Conservation (phyloP, 2,329 filamentous ascomycete species). For the Sphaerostilbella broomeana region DNA sequence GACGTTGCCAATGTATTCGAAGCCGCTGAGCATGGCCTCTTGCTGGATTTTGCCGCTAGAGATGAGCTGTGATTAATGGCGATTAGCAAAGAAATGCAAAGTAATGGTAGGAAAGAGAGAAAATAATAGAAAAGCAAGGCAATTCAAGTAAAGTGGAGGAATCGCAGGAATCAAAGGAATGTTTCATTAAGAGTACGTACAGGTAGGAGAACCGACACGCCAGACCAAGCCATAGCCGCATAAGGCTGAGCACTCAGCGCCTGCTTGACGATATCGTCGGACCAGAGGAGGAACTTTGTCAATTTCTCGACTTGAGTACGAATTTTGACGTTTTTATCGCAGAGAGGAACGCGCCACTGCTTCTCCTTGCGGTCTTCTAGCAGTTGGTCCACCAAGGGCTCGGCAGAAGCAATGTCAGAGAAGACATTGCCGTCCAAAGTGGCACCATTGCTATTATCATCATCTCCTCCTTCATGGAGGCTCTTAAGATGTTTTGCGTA, state of each 20-base stretch:
- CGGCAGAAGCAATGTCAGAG: too few relatives aligned
- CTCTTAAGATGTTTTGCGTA: too few relatives aligned
- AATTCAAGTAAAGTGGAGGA: too few relatives aligned
- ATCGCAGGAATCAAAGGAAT: too few relatives aligned
- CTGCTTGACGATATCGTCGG: slow-evolving; percentile 17
- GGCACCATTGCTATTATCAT: too few relatives aligned
- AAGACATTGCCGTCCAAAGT: too few relatives aligned
- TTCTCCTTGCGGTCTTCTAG: slow-evolving; percentile 13
- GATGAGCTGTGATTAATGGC: slow-evolving; percentile 10
- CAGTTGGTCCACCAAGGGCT: slow-evolving; percentile 7
- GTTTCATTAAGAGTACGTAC: slow-evolving; percentile 15
- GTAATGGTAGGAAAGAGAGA: too few relatives aligned
- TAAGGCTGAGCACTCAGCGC: slow-evolving; percentile 20
- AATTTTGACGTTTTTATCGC: slow-evolving; percentile 16
- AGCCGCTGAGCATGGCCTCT: slow-evolving; percentile 19
- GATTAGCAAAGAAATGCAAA: neutral
- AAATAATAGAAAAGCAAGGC: too few relatives aligned
- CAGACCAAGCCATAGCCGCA: slow-evolving; percentile 22
- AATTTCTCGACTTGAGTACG: slow-evolving; percentile 18
- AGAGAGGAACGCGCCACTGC: slow-evolving; percentile 18
- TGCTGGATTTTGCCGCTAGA: slow-evolving; percentile 14
- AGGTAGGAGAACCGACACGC: slow-evolving; percentile 18
- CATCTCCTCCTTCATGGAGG: too few relatives aligned
- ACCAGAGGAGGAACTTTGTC: slow-evolving; percentile 19
- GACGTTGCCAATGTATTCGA: slow-evolving; percentile 16